Conservation (phyloP, 108 stramenopile species). For the Cyclostephanos tholiformis region DNA sequence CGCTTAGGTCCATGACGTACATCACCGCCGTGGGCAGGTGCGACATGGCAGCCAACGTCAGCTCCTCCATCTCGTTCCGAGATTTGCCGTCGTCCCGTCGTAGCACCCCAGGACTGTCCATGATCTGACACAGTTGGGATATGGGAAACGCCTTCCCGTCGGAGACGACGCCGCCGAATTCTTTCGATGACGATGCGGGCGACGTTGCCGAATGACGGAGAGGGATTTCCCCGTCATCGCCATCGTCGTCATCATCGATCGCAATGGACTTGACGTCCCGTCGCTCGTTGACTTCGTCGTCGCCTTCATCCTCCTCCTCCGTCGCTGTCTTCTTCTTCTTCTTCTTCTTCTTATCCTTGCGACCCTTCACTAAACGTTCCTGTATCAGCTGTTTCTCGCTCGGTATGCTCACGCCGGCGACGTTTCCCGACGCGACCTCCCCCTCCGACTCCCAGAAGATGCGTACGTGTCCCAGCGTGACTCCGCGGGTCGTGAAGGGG, state of each 20-base stretch:
- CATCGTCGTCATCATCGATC: constrained; percentile 38
- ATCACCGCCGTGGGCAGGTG: constrained; percentile 96
- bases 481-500: constrained; percentile 96
- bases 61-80: constrained; percentile 96
- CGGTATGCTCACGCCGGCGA: constrained; percentile 42
- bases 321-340: constrained; percentile 11
- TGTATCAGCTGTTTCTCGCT: constrained; percentile 28
- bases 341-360: constrained; percentile 31
- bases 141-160: constrained; percentile 39
- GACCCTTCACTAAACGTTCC: constrained; percentile 29
- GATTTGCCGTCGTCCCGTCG: constrained; percentile 66
- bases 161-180: neutral
- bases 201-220: neutral
- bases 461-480: constrained; percentile 95
- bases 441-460: constrained; percentile 78
- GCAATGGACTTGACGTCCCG: constrained; percentile 42
- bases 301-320: constrained; percentile 1
- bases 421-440: constrained; percentile 42
- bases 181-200: neutral
- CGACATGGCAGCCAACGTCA: constrained; percentile 95
- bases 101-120: constrained; percentile 95
- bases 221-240: neutral
- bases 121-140: constrained; percentile 70
- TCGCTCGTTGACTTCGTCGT: neutral
- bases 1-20: constrained; percentile 96